phyloP scores from a whole-genome alignment of 805 yeast genomes.

The Yueomyces sinensis region DNA sequence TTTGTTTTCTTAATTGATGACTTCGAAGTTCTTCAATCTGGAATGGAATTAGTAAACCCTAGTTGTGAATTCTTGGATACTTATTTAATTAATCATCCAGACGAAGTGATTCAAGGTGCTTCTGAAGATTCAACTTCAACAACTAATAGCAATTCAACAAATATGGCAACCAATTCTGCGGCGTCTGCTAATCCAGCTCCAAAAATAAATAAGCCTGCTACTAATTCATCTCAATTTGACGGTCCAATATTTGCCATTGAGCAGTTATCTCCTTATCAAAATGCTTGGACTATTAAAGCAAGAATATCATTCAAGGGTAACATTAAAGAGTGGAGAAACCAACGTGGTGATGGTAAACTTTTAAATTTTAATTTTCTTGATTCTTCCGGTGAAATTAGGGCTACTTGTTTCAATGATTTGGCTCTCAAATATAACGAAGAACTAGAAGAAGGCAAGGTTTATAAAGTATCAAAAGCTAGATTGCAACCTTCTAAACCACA shows the following conservation, averaged over 20 bases:
- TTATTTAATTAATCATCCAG: conserved; percentile 46
- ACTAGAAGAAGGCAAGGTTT: conserved; percentile 81
- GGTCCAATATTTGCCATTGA: conserved; percentile 60
- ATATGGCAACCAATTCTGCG: conserved; percentile 2
- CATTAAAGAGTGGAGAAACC: conserved; percentile 76
- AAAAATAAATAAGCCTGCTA: conserved; percentile 3
- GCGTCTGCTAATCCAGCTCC: conserved; percentile 13
- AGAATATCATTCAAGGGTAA: conserved; percentile 83
- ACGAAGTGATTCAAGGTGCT: conserved; percentile 27
- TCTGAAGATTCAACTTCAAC: conserved; percentile 6
- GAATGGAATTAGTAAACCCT: conserved; percentile 28
- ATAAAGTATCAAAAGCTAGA: conserved; percentile 69
- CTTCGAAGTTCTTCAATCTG: conserved; percentile 29
- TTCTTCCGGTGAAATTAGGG: conserved; percentile 91
- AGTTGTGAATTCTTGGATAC: conserved; percentile 36
- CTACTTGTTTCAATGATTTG: conserved; percentile 82
- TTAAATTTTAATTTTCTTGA: conserved; percentile 82
- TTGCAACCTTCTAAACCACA: conserved; percentile 76
- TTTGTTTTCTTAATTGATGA: conserved; percentile 36
- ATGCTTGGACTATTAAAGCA: conserved; percentile 85
- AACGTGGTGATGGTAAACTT: conserved; percentile 78
- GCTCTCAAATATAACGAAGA: conserved; percentile 68
- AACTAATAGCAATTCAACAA: conserved; percentile 2
- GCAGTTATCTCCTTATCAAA: conserved; percentile 82
- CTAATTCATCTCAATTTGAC: conserved; percentile 10